These are phyloP conservation scores for barrel medic (Medicago truncatula) DNA, from an alignment of 306 rosid genomes.

Conservation along the genomic window MtrunA17r5.0-ANR NC_053043.1:31177501-31178000, in stretches of 20 bases:
- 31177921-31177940: conserved; percentile 49
- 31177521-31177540: conserved; percentile 64
- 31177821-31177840: conserved; percentile 62
- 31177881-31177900: conserved; percentile 62
- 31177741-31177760: neutral
- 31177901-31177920: conserved; percentile 43
- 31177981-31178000: conserved; percentile 56
- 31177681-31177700: conserved; percentile 59
- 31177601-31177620: conserved; percentile 54
- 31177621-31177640: conserved; percentile 52
- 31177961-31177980: conserved; percentile 60
- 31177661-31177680: conserved; percentile 58
- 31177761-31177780: conserved; percentile 38
- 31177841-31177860: conserved; percentile 60
- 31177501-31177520: conserved; percentile 85
- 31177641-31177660: conserved; percentile 60
- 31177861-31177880: conserved; percentile 82
- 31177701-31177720: conserved; percentile 22
- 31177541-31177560: conserved; percentile 18
- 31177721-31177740: neutral
- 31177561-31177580: conserved; percentile 43
- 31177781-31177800: conserved; percentile 53
- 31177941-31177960: conserved; percentile 60
- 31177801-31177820: conserved; percentile 56
- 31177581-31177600: conserved; percentile 67